Evolutionary conservation across 2,329 filamentous ascomycete genomes (phyloP).

Genomic region (Fusarium penzigii): DNA sequence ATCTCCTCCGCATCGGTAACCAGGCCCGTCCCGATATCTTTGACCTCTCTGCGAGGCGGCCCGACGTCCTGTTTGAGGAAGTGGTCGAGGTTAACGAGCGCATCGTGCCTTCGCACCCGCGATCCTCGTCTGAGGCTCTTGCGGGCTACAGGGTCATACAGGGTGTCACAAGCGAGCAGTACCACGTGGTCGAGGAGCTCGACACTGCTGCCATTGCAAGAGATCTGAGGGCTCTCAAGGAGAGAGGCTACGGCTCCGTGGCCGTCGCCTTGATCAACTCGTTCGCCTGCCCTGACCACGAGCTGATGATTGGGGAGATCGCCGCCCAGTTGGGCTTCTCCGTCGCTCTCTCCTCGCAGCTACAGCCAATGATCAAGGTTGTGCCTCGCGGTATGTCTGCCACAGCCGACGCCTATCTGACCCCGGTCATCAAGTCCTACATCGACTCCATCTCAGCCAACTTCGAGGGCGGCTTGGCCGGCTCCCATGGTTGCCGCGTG

Average conservation of each 20-base stretch:
- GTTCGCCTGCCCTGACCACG: conserved; percentile 63
- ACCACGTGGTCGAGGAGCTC: conserved; percentile 63
- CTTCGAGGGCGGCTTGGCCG: conserved; percentile 39
- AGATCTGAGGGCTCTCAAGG: conserved; percentile 60
- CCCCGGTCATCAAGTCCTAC: conserved; percentile 38
- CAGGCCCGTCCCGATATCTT: conserved; percentile 91
- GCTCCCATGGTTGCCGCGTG: conserved; percentile 18
- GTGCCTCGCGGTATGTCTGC: conserved; percentile 43
- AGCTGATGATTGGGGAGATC: conserved; percentile 35
- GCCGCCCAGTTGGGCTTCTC: conserved; percentile 42
- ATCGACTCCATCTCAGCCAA: conserved; percentile 27
- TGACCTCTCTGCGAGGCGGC: conserved; percentile 80
- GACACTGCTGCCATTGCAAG: conserved; percentile 51
- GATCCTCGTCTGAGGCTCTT: conserved; percentile 62
- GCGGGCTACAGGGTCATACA: too few relatives aligned
- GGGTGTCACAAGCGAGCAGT: conserved; percentile 66
- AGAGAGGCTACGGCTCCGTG: conserved; percentile 54
- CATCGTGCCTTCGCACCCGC: conserved; percentile 71
- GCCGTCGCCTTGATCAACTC: conserved; percentile 70
- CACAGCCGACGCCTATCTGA: conserved; percentile 44
- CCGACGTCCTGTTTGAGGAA: conserved; percentile 78
- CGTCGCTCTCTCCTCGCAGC: conserved; percentile 11
- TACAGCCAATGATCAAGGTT: conserved; percentile 41
- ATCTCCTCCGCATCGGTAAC: conserved; percentile 85
- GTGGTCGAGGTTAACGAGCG: conserved; percentile 87